Base-by-base conservation (phyloP, 2,329 filamentous ascomycete species). In the Lojkania enalia region DNA sequence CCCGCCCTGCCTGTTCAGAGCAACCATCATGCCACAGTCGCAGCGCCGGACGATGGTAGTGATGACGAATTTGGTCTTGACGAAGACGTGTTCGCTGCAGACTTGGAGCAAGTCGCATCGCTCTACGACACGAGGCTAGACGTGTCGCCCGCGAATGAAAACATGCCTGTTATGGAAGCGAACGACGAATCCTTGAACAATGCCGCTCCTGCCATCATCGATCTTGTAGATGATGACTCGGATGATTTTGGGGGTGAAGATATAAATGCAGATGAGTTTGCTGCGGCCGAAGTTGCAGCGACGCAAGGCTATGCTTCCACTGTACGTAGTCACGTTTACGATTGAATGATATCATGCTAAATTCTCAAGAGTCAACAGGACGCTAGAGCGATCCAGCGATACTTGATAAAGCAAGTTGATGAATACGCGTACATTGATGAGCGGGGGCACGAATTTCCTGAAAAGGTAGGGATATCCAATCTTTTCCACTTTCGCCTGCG, bases 311-410 rank as follows among this genome's bases (percentile, higher is more conserved):
- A 73, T 61, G 56, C 45, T n/a, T 60, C 49, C 43, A 63, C 51
- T 60, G 82, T 85, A 83, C 69, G 81, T 84, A 75, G 69, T 55
- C 58, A 35, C 48, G 18, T 13, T 29, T 48, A 46, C 35, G 33
- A 44, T 51, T 44, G 51, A 54, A 51, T 53, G 36, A 48, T 52
- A 43, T 46, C 61, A 49, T 77, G 74, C 87, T 90, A 85, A 91
- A 76, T 74, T 66, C 72, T 72, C 69, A 75, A 76, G 81, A 87
- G 86, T 82, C 79, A 72, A 80, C 76, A 66, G 66, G 87, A 85
- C 67, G 74, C 79, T 57, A 85, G 83, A 74, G 82, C 85, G 36
- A 95, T 95, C 62, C 90, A 95, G 71, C 86, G 92, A 55, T 96
- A 95, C 72, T 76, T 91, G 52, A 81, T 96, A 58, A 86, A 85